Evolutionary conservation across 2,329 filamentous ascomycete species (phyloP), one percentile per base, ranked within the genome.

Genomic region (Aspergillus amoenus): DNA sequence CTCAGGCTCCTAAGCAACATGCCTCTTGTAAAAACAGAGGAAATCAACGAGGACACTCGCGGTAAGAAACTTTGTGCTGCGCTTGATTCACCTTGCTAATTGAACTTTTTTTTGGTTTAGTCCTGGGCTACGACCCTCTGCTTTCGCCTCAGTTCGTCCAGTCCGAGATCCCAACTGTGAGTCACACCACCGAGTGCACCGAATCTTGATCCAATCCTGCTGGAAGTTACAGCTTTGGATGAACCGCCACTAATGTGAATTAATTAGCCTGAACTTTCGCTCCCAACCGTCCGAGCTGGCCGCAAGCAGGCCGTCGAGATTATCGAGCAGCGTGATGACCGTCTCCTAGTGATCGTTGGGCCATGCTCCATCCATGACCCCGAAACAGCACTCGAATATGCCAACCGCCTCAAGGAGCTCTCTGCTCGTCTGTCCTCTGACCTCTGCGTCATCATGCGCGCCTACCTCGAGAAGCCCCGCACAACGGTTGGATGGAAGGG

Each of bases 401-500:
- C 89, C 73, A 79, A 83, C 61, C 86, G 88, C 56, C 84, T 99
- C 48, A 89, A 91, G 78, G 78, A 82, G 52, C 81, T 97, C 47
- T 85, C 92, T 59, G 85, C 89, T 63, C 91, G 89, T 81, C 87
- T 97, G 61, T 86, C 87, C 60, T 82, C 86, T 67, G 93, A 97
- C 73, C 83, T 99, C 46, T 88, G 88, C 75, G 90, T 99, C 74
- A 88, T 99, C 70, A 99, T 99, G 94, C 91, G 94, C 68, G 92
- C 93, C 72, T 99, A 99, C 84, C 88, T 99, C 51, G 94, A 99
- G 83, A 99, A 99, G 84, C 94, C 94, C 42, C 88, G 94, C 60
- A 99, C 94, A 49, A 99, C 94, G 0, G 93, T 99, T 49, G 94
- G 94, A 73, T 99, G 94, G 94, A 99, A 99, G 81, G 94, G 94